These are phyloP conservation scores for Flaveria robusta DNA, from an alignment of 129 eudicot genomes.

Conservation along the genomic window DNA sequence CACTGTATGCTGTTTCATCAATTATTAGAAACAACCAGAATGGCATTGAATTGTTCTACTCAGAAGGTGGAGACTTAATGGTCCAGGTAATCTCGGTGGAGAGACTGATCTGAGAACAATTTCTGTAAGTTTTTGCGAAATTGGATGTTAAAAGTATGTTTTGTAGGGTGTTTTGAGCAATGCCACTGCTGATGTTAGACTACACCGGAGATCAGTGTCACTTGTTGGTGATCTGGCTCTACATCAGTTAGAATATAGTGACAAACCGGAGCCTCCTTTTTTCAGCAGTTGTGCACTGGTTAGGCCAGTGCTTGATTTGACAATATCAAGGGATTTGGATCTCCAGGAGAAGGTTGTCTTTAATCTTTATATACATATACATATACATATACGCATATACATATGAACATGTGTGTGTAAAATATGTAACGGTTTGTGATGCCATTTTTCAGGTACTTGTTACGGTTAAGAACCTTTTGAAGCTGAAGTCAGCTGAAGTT, in stretches of 20 bases:
- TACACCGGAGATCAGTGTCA: constrained; percentile 62
- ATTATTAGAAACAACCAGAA: constrained; percentile 66
- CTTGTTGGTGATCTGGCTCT: constrained; percentile 79
- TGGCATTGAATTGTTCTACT: constrained; percentile 64
- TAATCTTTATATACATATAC: background rate
- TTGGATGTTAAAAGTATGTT: constrained; percentile 29
- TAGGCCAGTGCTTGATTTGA: constrained; percentile 63
- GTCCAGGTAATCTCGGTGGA: constrained; percentile 58
- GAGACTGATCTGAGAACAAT: background rate
- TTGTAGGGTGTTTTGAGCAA: constrained; percentile 77
- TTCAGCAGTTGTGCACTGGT: constrained; percentile 58
- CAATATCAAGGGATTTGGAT: constrained; percentile 59
- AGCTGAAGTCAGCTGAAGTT: constrained; percentile 51
- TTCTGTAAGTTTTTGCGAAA: background rate
- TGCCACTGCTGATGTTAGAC: constrained; percentile 67
- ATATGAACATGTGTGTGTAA: background rate
- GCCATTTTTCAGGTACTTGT: constrained; percentile 54
- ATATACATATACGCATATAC: background rate
- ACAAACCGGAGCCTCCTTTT: constrained; percentile 46
- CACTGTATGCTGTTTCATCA: constrained; percentile 85
- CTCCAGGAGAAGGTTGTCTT: constrained; percentile 83
- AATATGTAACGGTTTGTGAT: background rate
- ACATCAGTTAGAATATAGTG: constrained; percentile 46
- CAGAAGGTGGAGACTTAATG: constrained; percentile 67
- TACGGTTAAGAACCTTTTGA: constrained; percentile 67